Evolutionary conservation across 2,329 filamentous ascomycete species (phyloP), one percentile per base, ranked within the genome.

Genomic region (Lecanicillium sp.): DNA sequence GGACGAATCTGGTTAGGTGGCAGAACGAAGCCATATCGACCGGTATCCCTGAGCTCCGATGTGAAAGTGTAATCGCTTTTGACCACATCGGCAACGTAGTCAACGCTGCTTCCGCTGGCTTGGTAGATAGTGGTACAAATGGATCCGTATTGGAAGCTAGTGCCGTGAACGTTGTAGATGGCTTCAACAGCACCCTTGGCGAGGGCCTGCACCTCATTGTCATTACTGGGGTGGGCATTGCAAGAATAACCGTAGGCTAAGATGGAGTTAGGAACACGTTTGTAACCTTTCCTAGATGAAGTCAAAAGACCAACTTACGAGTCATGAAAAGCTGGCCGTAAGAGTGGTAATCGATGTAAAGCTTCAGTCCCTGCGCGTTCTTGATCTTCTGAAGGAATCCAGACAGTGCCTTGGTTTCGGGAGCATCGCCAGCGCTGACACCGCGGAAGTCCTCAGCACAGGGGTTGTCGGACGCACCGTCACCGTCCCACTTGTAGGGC

Each of bases 311-410:
- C n/a, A n/a, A 83, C 74, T 64, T 77, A 83, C 60, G 78, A 77
- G 66, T 71, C 61, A 80, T 73, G 50, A 83, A 73, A 26, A 78
- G 67, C 48, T 84, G 80, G 10, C 72, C 75, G 63, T 83, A 86
- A 0, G 78, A 73, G 64, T 86, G 82, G 59, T 77, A 79, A 62
- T 86, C 82, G 53, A 85, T 76, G 62, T 77, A 86, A 2, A 83
- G 67, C 56, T 78, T 75, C 33, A 84, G 65, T 1, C 78, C 76
- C 51, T 75, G 69, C 3, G 54, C 48, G 8, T 56, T 51, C 50
- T 65, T 63, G 48, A 63, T 59, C 17, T 55, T 54, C 41, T 60
- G 54, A 21, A 67, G 55, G 54, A 62, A 68, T 32, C 55, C 56
- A 5, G 62, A 68, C 8, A 84, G 65, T 0, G 65, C 72, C 50